These are phyloP conservation scores for Brassica nigra DNA, from an alignment of 345 rosid species.

Conservation along the genomic window DNA sequence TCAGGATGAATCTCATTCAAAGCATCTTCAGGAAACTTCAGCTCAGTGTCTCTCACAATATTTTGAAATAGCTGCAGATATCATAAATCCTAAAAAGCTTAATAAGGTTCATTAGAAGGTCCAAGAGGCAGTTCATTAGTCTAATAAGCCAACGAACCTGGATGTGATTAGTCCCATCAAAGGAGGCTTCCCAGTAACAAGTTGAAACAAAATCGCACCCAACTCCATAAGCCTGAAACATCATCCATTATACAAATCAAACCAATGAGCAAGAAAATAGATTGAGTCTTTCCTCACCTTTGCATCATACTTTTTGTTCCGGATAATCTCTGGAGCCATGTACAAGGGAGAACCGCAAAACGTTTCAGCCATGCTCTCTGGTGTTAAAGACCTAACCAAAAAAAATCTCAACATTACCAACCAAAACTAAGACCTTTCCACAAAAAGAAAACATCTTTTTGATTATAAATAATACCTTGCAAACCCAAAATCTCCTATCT, in stretches of 20 bases:
- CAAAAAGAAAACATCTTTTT: not conserved
- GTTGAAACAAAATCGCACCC: conserved; percentile 84
- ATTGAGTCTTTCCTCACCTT: conserved; percentile 53
- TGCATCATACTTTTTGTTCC: conserved; percentile 79
- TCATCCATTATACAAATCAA: conserved; percentile 3
- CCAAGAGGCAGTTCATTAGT: no score
- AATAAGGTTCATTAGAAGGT: no score
- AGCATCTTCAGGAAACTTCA: conserved; percentile 64
- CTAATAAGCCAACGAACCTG: conserved; percentile 56
- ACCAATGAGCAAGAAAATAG: not conserved
- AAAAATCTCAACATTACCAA: conserved; percentile 3
- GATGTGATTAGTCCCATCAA: conserved; percentile 65
- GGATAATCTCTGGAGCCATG: conserved; percentile 91
- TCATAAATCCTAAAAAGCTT: no score
- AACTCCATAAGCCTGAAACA: conserved; percentile 82
- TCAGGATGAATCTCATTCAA: conserved; percentile 62
- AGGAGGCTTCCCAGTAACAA: conserved; percentile 83
- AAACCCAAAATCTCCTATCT: conserved; percentile 93
- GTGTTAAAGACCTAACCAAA: conserved; percentile 60
- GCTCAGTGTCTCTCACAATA: conserved; percentile 67
- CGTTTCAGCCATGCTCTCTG: conserved; percentile 67
- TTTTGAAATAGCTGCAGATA: conserved; percentile 84
- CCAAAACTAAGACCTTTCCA: conserved; percentile 24
- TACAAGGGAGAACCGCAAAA: conserved; percentile 85
- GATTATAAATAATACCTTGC: conserved; percentile 56